These are phyloP conservation scores for Ophiognomonia clavigignenti-juglandacearum DNA, from an alignment of 2,329 filamentous ascomycete genomes.

Conservation along the genomic window DNA sequence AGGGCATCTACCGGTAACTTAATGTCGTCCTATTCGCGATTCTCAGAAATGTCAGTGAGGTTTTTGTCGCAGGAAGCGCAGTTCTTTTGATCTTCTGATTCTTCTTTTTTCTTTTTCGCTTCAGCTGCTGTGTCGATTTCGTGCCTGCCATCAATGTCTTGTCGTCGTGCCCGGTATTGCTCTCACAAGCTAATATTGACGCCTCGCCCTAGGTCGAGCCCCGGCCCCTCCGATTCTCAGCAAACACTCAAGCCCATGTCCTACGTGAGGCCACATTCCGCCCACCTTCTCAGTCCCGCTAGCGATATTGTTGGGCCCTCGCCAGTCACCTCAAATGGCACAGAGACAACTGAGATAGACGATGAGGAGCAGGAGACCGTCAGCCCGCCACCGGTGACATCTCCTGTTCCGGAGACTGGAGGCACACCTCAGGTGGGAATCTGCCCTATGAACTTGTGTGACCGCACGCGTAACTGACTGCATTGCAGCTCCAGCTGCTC, in stretches of 20 bases:
- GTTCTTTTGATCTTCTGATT: too few relatives aligned
- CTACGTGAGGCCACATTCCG: constrained; percentile 42
- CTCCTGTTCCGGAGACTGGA: constrained; percentile 25
- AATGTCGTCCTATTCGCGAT: constrained; percentile 48
- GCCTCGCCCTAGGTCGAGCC: constrained; percentile 38
- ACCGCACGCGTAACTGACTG: constrained; percentile 15
- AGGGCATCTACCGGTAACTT: constrained; percentile 57
- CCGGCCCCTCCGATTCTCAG: constrained; percentile 38
- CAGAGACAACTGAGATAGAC: constrained; percentile 78
- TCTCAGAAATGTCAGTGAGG: constrained; percentile 50
- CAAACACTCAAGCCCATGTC: constrained; percentile 48
- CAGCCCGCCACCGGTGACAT: constrained; percentile 22
- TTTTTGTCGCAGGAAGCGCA: too few relatives aligned
- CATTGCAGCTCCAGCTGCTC: constrained; percentile 43
- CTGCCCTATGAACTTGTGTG: constrained; percentile 18
- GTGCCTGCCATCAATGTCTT: constrained; percentile 44
- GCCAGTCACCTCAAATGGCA: constrained; percentile 80
- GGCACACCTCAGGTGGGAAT: constrained; percentile 32
- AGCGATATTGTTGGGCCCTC: constrained; percentile 74
- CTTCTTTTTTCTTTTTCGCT: neutral
- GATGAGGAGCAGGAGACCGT: constrained; percentile 64
- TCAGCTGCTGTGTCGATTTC: neutral
- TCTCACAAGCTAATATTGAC: constrained; percentile 4
- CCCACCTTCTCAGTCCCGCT: constrained; percentile 53
- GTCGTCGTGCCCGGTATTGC: constrained; percentile 7